These are phyloP conservation scores for Fusarium continuum DNA, from an alignment of 2,329 filamentous ascomycete species.

Conservation along the genomic window DNA sequence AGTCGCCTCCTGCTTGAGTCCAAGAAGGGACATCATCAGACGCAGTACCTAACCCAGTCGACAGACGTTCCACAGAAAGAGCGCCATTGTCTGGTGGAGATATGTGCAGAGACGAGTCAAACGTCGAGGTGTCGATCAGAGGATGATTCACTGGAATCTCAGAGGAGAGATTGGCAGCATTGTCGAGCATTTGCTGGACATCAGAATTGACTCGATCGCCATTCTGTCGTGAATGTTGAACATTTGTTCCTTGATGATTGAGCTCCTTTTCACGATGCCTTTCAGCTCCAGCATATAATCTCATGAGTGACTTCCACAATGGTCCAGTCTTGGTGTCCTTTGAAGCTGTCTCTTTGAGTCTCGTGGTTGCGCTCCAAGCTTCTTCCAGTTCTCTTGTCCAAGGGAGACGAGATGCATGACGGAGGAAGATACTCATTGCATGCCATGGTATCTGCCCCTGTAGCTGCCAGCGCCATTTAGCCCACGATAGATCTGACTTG, in stretches of 20 bases:
- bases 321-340: conserved; percentile 8
- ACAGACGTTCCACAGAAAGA: conserved; percentile 8
- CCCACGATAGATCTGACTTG: conserved; percentile 34
- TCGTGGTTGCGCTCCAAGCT: conserved; percentile 27
- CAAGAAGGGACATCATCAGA: conserved; percentile 19
- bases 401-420: conserved; percentile 26
- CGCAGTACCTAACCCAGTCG: background rate
- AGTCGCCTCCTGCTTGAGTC: background rate
- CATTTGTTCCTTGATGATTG: background rate
- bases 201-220: background rate
- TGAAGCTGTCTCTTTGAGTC: conserved; percentile 5
- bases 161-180: background rate
- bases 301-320: conserved; percentile 32
- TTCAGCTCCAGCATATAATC: conserved; percentile 12
- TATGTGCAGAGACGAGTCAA: conserved; percentile 11
- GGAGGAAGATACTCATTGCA: conserved; percentile 39
- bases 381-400: conserved; percentile 41
- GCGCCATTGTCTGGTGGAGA: background rate
- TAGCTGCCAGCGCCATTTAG: conserved; percentile 45
- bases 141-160: conserved; percentile 10
- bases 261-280: conserved; percentile 20
- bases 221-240: background rate
- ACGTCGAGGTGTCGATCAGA: conserved; percentile 8
- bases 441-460: conserved; percentile 43
- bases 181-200: conserved; percentile 10